phyloP scores from a whole-genome alignment of 768 basidiomycete species.

The Hericium coralloides region DNA sequence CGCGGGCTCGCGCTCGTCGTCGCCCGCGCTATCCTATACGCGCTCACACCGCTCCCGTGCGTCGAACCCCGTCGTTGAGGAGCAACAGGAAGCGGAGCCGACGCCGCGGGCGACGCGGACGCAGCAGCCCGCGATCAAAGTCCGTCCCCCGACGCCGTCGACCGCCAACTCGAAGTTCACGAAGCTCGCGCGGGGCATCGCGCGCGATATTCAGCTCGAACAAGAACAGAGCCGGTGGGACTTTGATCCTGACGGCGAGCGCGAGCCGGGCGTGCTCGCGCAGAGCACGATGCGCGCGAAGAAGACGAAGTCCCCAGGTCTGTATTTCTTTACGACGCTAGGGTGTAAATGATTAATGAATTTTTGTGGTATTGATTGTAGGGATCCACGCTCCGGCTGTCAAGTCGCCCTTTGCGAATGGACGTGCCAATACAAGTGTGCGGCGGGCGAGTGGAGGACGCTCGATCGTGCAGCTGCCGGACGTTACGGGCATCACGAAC shows the following conservation, averaged over 20 bases:
- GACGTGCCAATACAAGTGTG: too few relatives aligned
- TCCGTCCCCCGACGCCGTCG: slow-evolving; percentile 57
- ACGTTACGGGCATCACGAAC: slow-evolving; percentile 76
- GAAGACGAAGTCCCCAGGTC: neutral
- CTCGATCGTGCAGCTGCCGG: slow-evolving; percentile 49
- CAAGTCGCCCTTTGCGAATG: too few relatives aligned
- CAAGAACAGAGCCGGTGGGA: slow-evolving; percentile 24
- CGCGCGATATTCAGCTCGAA: slow-evolving; percentile 44
- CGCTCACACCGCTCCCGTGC: neutral
- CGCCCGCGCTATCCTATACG: neutral
- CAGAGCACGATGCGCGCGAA: slow-evolving; percentile 1
- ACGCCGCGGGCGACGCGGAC: neutral
- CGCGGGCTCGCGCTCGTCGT: slow-evolving; percentile 1
- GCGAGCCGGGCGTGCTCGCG: neutral
- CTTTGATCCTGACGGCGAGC: neutral
- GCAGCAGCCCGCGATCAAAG: slow-evolving; percentile 38
- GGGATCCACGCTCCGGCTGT: too few relatives aligned
- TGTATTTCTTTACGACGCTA: too few relatives aligned
- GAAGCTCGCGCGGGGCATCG: slow-evolving; percentile 46
- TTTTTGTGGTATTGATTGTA: too few relatives aligned
- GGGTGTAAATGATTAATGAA: too few relatives aligned
- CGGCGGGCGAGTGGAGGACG: too few relatives aligned
- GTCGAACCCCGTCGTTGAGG: neutral
- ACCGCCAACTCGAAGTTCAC: slow-evolving; percentile 47
- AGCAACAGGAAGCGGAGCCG: neutral